Evolutionary conservation across 2,329 filamentous ascomycete species (phyloP).

Genomic region (Penicillium sp.): DNA sequence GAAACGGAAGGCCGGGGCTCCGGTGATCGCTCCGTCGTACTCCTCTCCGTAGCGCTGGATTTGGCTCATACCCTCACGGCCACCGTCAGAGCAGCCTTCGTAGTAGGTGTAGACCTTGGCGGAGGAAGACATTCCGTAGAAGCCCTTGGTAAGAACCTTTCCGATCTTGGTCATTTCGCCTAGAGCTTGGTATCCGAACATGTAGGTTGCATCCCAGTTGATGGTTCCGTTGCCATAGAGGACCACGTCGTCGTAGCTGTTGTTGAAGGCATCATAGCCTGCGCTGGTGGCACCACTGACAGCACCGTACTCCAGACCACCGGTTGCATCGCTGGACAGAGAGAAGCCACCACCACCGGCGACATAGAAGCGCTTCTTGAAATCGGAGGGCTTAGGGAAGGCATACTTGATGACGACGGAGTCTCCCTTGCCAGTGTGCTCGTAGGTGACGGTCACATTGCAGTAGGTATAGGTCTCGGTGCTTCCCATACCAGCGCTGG

Average conservation of each 20-base stretch:
- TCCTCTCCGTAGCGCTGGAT: slow-evolving; percentile 51
- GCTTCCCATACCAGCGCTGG: slow-evolving; percentile 24
- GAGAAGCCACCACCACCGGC: slow-evolving; percentile 47
- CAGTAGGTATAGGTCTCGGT: slow-evolving; percentile 34
- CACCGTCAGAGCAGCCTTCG: slow-evolving; percentile 56
- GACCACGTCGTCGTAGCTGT: slow-evolving; percentile 38
- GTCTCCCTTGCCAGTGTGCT: slow-evolving; percentile 43
- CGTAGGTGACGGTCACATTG: slow-evolving; percentile 46
- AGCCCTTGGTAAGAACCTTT: slow-evolving; percentile 44
- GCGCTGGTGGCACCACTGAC: slow-evolving; percentile 43
- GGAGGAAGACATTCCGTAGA: slow-evolving; percentile 36
- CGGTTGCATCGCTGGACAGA: slow-evolving; percentile 39
- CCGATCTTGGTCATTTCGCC: slow-evolving; percentile 52
- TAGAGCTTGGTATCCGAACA: slow-evolving; percentile 49
- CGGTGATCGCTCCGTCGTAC: slow-evolving; percentile 48
- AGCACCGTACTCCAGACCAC: slow-evolving; percentile 45
- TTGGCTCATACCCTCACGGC: slow-evolving; percentile 53
- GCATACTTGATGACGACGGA: slow-evolving; percentile 38
- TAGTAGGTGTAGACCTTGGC: slow-evolving; percentile 48
- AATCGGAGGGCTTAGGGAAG: slow-evolving; percentile 37
- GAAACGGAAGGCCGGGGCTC: slow-evolving; percentile 49
- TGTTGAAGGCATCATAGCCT: slow-evolving; percentile 46
- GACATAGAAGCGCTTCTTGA: slow-evolving; percentile 48
- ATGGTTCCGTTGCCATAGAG: slow-evolving; percentile 50
- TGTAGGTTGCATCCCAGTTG: slow-evolving; percentile 35